Evolutionary conservation across 805 yeast species (phyloP), one percentile per base, ranked within the genome.

Genomic region (Pichia nanzhaoensis): DNA sequence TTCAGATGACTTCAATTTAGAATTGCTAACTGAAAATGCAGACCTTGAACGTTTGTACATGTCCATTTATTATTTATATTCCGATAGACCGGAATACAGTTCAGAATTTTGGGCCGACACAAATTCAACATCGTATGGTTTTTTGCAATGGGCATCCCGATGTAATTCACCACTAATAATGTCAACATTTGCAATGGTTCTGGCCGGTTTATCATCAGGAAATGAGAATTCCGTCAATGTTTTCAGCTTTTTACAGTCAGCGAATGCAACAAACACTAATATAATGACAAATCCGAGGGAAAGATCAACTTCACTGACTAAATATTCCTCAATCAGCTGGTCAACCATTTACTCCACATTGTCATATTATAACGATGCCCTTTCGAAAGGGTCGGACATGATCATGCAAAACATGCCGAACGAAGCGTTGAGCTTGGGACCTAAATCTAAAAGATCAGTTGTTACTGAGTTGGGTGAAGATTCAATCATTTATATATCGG

Each of bases 31-130:
- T 1, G 78, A 82, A 21, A 79, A 82, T 54, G 86, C 91, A 0
- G 97, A 93, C 51, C 66, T 93, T 33, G 99, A 93, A 60, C 71
- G 96, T 50, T 86, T 91, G 56, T 90, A 87, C 57, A 58, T 90
- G 51, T 74, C 91, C 3, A 70, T 87, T 47, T 82, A 81, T 36
- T 84, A 75, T 58, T 70, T 87, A 7, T 89, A 83, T 59, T 67
- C 74, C 22, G 71, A 75, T 16, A 70, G 95, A 46, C 78, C 81
- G 1, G 72, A 73, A 1, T 64, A 81, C 7, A 74, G 84, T 13
- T 56, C 70, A 1, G 64, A 66, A 12, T 84, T 86, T 56, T 90
- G 96, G 95, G 60, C 63, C 12, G 86, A 83, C 51, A 67, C 75
- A 17, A 79, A 74, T 43, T 75, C 82, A 13, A 80, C 80, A 46